Percentiles rank a stretch among this genome's conserved stretches.
Evolutionary conservation across 2,329 filamentous ascomycete genomes (phyloP).

Genomic region (Sphaerulina musiva): DNA sequence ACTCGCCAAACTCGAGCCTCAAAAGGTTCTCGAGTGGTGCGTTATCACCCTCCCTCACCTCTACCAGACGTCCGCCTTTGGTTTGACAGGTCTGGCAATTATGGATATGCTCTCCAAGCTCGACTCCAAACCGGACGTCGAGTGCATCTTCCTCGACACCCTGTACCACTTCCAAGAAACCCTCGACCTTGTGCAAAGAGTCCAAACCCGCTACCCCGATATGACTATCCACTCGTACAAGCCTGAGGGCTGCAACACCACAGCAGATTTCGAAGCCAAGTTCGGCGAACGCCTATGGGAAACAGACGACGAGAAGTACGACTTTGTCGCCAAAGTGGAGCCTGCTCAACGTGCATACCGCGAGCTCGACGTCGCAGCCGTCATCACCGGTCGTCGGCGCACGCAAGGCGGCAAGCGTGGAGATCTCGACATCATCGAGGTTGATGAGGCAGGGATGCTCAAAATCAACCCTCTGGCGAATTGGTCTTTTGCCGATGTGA

Average conservation of each 20-base stretch:
- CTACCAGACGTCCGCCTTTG: conserved; percentile 46
- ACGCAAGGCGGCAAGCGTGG: conserved; percentile 92
- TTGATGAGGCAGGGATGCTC: conserved; percentile 84
- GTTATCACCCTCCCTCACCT: conserved; percentile 69
- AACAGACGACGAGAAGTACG: conserved; percentile 79
- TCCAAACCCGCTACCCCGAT: conserved; percentile 69
- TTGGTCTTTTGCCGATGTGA: conserved; percentile 87
- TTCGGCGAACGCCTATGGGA: conserved; percentile 84
- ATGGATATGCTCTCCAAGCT: conserved; percentile 68
- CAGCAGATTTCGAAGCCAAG: conserved; percentile 69
- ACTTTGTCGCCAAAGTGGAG: conserved; percentile 97
- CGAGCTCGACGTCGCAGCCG: conserved; percentile 78
- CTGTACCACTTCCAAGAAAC: conserved; percentile 49
- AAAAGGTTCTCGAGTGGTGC: conserved; percentile 89
- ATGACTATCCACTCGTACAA: conserved; percentile 83
- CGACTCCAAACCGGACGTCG: conserved; percentile 49
- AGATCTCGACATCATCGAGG: conserved; percentile 81
- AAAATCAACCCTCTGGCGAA: conserved; percentile 97
- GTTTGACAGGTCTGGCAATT: conserved; percentile 47
- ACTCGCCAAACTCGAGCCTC: conserved; percentile 76
- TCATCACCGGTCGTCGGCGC: conserved; percentile 83
- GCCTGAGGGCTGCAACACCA: conserved; percentile 66
- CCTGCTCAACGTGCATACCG: conserved; percentile 86
- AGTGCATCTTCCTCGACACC: conserved; percentile 51
- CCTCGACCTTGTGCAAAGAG: conserved; percentile 52